Conservation (phyloP, 2,329 filamentous ascomycete genomes). For the Emmonsiellopsis sp. region DNA sequence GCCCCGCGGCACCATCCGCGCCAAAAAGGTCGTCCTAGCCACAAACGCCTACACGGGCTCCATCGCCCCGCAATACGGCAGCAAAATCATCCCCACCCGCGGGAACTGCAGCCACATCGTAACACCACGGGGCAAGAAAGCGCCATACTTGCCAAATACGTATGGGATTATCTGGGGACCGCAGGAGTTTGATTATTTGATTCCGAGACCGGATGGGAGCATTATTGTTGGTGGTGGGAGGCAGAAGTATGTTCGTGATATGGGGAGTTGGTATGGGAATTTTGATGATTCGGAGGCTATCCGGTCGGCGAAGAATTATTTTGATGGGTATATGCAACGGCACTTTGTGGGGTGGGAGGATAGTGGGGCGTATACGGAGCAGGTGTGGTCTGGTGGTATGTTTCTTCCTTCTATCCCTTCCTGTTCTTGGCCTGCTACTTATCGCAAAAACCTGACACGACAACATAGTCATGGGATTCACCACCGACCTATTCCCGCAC, state of each 20-base stretch:
- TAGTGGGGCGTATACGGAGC: conserved; percentile 21
- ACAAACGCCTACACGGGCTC: conserved; percentile 79
- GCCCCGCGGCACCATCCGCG: conserved; percentile 54
- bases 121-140: conserved; percentile 14
- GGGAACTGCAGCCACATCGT: conserved; percentile 40
- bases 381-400: conserved; percentile 29
- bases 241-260: conserved; percentile 29
- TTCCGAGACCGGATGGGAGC: conserved; percentile 44
- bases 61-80: conserved; percentile 59
- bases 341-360: conserved; percentile 29
- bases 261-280: conserved; percentile 38
- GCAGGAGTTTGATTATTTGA: conserved; percentile 59
- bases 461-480: conserved; percentile 42
- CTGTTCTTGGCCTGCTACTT: neutral
- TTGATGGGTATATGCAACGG: conserved; percentile 31
- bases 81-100: conserved; percentile 66
- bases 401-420: conserved; percentile 1
- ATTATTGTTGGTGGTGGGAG: conserved; percentile 57
- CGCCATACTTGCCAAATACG: conserved; percentile 34
- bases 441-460: conserved; percentile 11
- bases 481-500: conserved; percentile 43
- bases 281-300: conserved; percentile 43
- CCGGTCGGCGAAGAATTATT: conserved; percentile 31
- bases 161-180: conserved; percentile 53
- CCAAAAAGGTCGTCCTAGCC: conserved; percentile 61